A percentile compares a stretch with the other conserved stretches of the same genome.
Conservation (phyloP, 106 monocot genomes). For the Dendrobium huoshanense region DNA sequence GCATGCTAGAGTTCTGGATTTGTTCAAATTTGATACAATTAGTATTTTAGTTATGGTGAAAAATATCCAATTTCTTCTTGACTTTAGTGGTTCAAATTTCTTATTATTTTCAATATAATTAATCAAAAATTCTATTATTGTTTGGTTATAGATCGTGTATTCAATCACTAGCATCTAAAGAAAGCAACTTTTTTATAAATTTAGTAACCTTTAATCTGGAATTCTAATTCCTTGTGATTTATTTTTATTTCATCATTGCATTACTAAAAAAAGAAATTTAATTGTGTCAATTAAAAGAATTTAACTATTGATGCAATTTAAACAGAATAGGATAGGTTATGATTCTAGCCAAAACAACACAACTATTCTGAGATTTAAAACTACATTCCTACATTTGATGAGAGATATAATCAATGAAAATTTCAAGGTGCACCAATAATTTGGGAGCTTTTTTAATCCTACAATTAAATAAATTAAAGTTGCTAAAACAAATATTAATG, state of each 20-base stretch:
- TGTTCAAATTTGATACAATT: too few relatives aligned
- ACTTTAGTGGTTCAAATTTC: too few relatives aligned
- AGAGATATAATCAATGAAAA: not conserved
- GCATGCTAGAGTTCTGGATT: too few relatives aligned
- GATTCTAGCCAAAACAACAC: not conserved
- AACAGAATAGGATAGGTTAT: not conserved
- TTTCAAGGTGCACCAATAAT: not conserved
- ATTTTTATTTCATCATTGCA: not conserved
- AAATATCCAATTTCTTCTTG: too few relatives aligned
- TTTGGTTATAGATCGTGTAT: not conserved
- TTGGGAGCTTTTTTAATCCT: not conserved
- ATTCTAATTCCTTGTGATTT: not conserved
- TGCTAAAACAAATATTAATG: not conserved
- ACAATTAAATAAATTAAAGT: not conserved
- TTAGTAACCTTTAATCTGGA: not conserved
- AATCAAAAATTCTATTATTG: too few relatives aligned
- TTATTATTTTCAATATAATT: too few relatives aligned
- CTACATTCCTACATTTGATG: not conserved
- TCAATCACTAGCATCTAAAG: not conserved
- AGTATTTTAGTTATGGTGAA: too few relatives aligned
- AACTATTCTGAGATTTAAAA: not conserved
- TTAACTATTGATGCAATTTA: constrained; percentile 1
- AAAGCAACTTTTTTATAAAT: not conserved
- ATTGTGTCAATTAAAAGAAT: not conserved
- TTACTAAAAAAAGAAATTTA: not conserved